Evolutionary conservation across 768 basidiomycete genomes (phyloP).

Genomic region (Mycena pura): DNA sequence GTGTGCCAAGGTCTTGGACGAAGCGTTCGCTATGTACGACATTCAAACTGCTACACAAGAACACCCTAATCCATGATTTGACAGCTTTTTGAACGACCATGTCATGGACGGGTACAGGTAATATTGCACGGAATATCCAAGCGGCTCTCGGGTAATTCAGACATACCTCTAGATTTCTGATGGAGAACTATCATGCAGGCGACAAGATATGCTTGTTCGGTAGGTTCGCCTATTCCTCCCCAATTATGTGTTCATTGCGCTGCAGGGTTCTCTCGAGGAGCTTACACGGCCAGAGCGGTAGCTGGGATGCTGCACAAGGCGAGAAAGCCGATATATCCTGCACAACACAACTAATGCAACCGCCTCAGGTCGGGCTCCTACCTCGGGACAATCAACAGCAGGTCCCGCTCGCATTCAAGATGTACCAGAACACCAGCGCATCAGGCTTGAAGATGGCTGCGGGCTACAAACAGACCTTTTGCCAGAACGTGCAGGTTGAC

Average conservation of each 20-base stretch:
- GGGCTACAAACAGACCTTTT: conserved; percentile 79
- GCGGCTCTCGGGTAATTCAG: background rate
- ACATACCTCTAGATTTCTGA: conserved; percentile 48
- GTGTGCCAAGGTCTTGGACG: conserved; percentile 67
- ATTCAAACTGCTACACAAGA: background rate
- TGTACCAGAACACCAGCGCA: conserved; percentile 63
- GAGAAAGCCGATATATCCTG: conserved; percentile 7
- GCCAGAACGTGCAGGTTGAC: conserved; percentile 69
- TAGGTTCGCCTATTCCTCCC: conserved; percentile 31
- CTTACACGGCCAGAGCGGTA: conserved; percentile 72
- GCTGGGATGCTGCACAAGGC: conserved; percentile 80
- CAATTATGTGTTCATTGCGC: background rate
- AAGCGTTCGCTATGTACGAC: conserved; percentile 76
- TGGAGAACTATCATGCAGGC: conserved; percentile 77
- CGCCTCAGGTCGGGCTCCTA: conserved; percentile 71
- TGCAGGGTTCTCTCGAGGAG: conserved; percentile 78
- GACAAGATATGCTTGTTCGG: conserved; percentile 81
- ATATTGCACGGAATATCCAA: background rate
- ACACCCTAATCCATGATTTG: background rate
- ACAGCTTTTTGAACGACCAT: conserved; percentile 73
- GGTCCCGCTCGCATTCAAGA: conserved; percentile 75
- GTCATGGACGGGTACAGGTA: conserved; percentile 77
- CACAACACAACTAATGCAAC: background rate
- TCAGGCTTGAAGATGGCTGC: conserved; percentile 53
- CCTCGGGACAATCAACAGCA: conserved; percentile 72